A percentile compares a stretch with the other conserved stretches of the same genome.
Conservation (phyloP, 495 filamentous ascomycete genomes). For the Amphirosellinia nigrospora region DNA sequence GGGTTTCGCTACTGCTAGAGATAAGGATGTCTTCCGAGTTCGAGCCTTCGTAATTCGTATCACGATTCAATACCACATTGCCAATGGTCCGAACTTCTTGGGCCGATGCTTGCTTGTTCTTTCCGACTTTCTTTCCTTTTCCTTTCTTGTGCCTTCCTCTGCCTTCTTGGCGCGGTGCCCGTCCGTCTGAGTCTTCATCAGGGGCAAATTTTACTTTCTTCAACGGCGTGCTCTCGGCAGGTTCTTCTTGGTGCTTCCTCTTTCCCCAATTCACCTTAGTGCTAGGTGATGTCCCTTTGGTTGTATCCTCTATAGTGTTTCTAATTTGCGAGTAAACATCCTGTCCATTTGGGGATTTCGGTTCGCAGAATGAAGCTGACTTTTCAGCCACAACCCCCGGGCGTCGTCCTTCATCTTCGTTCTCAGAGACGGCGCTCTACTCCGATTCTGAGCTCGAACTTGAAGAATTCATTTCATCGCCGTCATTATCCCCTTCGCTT, state of each 20-base stretch:
- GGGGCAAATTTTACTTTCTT: conserved; percentile 15
- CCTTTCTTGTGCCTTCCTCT: not conserved
- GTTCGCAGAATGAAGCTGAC: not conserved
- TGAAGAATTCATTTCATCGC: not conserved
- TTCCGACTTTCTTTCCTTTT: not conserved
- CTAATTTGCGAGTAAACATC: not conserved
- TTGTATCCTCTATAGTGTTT: not conserved
- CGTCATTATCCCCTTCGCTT: not conserved
- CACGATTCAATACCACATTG: conserved; percentile 24
- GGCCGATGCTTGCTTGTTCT: not conserved
- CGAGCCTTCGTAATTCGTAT: not conserved
- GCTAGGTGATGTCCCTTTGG: not conserved
- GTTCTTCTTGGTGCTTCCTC: not conserved
- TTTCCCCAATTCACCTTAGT: not conserved
- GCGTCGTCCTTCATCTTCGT: not conserved
- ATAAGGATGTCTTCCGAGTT: not conserved
- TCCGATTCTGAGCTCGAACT: not conserved
- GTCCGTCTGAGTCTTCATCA: not conserved
- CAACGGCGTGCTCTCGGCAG: not conserved
- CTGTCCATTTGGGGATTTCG: not conserved
- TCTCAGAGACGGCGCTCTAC: not conserved
- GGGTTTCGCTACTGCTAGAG: not conserved
- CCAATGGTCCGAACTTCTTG: conserved; percentile 8
- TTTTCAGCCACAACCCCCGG: not conserved
- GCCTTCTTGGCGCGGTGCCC: not conserved